Conservation (phyloP, 495 filamentous ascomycete genomes). For the Hypoxylon trugodes region DNA sequence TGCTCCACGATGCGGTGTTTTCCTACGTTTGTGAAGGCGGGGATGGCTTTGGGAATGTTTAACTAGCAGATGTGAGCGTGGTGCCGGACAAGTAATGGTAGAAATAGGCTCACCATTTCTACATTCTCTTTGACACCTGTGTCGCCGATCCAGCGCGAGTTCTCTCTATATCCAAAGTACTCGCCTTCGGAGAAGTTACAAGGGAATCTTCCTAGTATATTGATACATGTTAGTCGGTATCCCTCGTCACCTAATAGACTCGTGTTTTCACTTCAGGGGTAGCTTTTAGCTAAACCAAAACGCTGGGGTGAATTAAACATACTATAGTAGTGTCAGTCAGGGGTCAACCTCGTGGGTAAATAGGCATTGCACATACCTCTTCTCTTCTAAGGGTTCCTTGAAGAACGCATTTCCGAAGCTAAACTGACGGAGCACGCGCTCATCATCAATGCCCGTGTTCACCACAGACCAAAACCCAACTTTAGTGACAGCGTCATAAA, state of each 20-base stretch:
- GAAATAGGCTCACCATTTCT: conserved; percentile 48
- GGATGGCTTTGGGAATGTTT: conserved; percentile 56
- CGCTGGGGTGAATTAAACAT: no score
- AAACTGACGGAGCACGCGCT: conserved; percentile 51
- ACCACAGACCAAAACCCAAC: conserved; percentile 53
- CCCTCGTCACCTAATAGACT: no score
- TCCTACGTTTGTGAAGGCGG: conserved; percentile 45
- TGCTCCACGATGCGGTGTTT: conserved; percentile 42
- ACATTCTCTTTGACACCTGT: conserved; percentile 57
- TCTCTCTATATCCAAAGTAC: conserved; percentile 58
- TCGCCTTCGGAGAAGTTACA: conserved; percentile 56
- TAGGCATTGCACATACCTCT: no score
- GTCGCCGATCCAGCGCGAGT: conserved; percentile 54
- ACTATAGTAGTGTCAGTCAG: no score
- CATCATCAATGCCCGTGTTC: conserved; percentile 47
- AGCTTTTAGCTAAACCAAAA: no score
- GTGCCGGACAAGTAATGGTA: neutral
- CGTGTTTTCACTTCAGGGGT: no score
- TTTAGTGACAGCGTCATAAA: conserved; percentile 62
- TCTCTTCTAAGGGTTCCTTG: conserved; percentile 42
- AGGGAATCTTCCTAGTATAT: conserved; percentile 46
- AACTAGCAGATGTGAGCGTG: conserved; percentile 38
- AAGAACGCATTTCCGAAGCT: conserved; percentile 53
- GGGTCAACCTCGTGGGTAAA: no score
- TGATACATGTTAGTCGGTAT: no score